Evolutionary conservation across 768 basidiomycete species (phyloP).

Genomic region (Lyophyllum semitale): DNA sequence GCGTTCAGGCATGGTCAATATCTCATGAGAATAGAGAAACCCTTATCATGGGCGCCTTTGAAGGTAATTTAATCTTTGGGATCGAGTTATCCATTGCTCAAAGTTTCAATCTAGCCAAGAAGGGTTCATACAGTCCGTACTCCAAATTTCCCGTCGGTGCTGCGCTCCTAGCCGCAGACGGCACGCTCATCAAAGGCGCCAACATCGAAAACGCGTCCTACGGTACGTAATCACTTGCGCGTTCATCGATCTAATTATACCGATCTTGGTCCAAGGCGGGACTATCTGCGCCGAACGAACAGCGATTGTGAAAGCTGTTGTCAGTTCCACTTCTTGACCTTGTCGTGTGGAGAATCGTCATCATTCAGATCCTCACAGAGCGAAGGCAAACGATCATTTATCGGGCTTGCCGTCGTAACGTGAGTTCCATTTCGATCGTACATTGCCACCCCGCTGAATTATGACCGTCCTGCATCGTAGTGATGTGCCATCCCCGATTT

Average conservation of each 20-base stretch:
- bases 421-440: slow-evolving; percentile 31
- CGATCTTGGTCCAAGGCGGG: slow-evolving; percentile 53
- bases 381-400: slow-evolving; percentile 71
- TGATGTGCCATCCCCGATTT: slow-evolving; percentile 65
- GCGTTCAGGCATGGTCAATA: slow-evolving; percentile 29
- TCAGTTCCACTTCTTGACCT: slow-evolving; percentile 39
- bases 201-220: slow-evolving; percentile 96
- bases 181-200: slow-evolving; percentile 77
- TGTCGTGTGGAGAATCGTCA: neutral
- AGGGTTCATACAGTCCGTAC: slow-evolving; percentile 79
- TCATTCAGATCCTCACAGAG: slow-evolving; percentile 50
- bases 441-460: neutral
- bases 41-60: slow-evolving; percentile 58
- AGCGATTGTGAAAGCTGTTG: slow-evolving; percentile 91
- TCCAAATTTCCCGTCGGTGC: slow-evolving; percentile 94
- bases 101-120: slow-evolving; percentile 49
- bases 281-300: slow-evolving; percentile 95
- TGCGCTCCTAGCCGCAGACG: slow-evolving; percentile 71
- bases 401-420: slow-evolving; percentile 81
- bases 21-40: slow-evolving; percentile 44
- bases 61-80: slow-evolving; percentile 40
- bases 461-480: slow-evolving; percentile 35
- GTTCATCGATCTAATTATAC: neutral
- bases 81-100: neutral
- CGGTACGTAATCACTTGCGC: slow-evolving; percentile 47